Conservation (phyloP, 495 filamentous ascomycete species). For the Penicillium subrubescens region DNA sequence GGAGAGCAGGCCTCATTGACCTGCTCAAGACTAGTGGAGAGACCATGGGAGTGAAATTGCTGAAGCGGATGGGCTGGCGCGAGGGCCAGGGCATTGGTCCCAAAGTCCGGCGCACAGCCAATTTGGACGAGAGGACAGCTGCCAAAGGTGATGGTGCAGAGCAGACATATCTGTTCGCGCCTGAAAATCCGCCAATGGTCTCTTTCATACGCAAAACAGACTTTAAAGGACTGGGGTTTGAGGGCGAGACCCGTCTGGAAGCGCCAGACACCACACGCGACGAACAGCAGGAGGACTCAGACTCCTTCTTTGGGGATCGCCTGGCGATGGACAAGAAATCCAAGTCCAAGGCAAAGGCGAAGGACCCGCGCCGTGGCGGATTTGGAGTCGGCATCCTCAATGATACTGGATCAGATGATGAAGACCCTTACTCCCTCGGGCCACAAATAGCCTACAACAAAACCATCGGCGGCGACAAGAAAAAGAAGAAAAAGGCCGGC, state of each 20-base stretch:
- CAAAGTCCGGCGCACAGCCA: conserved; percentile 76
- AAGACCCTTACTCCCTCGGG: conserved; percentile 91
- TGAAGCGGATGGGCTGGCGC: conserved; percentile 95
- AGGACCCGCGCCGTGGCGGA: conserved; percentile 58
- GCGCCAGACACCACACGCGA: conserved; percentile 42
- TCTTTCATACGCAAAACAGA: conserved; percentile 75
- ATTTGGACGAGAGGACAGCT: conserved; percentile 58
- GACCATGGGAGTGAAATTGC: conserved; percentile 84
- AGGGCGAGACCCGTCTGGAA: conserved; percentile 62
- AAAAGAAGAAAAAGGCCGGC: conserved; percentile 67
- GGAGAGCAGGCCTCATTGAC: conserved; percentile 67
- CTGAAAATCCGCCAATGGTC: conserved; percentile 78
- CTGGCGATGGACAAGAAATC: conserved; percentile 32
- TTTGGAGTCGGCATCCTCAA: conserved; percentile 92
- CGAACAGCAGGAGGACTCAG: conserved; percentile 47
- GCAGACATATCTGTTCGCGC: conserved; percentile 81
- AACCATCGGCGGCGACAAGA: conserved; percentile 81
- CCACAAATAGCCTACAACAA: conserved; percentile 90
- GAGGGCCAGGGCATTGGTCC: conserved; percentile 92
- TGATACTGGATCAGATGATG: conserved; percentile 95
- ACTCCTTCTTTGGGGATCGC: conserved; percentile 46
- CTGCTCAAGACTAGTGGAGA: conserved; percentile 75
- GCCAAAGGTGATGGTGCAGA: conserved; percentile 38
- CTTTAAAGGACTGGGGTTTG: conserved; percentile 79
- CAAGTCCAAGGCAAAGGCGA: conserved; percentile 43